Percentiles rank a stretch among this genome's conserved stretches.
These are phyloP conservation scores for Aspergillus sclerotioniger DNA, from an alignment of 495 filamentous ascomycete genomes.

Conservation along the genomic window DNA sequence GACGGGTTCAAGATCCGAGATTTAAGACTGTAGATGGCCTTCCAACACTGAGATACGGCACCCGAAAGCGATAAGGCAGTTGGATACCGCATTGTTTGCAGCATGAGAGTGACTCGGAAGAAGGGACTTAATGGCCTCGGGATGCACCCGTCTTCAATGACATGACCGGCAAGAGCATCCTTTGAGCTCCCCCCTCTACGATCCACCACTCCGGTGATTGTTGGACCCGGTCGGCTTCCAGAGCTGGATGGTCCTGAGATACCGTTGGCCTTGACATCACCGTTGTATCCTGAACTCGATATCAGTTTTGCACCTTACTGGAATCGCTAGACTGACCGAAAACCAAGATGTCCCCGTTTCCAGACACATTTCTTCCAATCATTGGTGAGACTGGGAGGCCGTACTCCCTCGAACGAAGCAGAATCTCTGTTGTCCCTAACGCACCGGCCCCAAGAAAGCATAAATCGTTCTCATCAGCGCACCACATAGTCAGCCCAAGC, in stretches of 20 bases:
- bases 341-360: constrained; percentile 64
- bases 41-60: constrained; percentile 31
- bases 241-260: constrained; percentile 48
- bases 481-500: constrained; percentile 24
- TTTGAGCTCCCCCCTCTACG: constrained; percentile 43
- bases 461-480: constrained; percentile 27
- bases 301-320: background rate
- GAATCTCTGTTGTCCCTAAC: constrained; percentile 63
- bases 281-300: constrained; percentile 51
- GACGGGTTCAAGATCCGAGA: constrained; percentile 58
- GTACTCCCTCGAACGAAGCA: constrained; percentile 60
- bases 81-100: constrained; percentile 18
- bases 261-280: constrained; percentile 52
- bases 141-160: constrained; percentile 64
- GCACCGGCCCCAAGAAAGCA: constrained; percentile 36
- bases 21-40: constrained; percentile 46
- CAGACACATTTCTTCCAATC: constrained; percentile 62
- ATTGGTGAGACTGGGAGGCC: constrained; percentile 56
- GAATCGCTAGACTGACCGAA: constrained; percentile 50
- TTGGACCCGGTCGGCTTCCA: constrained; percentile 60
- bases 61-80: background rate
- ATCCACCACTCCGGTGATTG: constrained; percentile 65
- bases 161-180: constrained; percentile 60
- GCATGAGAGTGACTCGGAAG: constrained; percentile 56
- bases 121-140: constrained; percentile 55